These are phyloP conservation scores for Sistotremastrum suecicum DNA, from an alignment of 768 basidiomycete genomes.

Conservation along the genomic window DNA sequence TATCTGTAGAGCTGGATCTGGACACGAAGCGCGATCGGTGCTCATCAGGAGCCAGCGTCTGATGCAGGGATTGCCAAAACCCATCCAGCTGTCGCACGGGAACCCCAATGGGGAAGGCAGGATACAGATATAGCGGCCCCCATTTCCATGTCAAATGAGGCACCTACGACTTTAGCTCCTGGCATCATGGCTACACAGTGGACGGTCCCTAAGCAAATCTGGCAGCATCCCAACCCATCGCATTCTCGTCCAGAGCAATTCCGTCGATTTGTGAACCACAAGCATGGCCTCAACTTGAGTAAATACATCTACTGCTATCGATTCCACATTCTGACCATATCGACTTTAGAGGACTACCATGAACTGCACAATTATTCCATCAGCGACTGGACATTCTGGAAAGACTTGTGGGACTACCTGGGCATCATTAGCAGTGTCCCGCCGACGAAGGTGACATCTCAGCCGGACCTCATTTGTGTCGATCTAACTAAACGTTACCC, in stretches of 20 bases:
- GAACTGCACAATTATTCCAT: constrained; percentile 60
- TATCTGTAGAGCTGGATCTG: too few species aligned
- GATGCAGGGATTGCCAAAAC: too few species aligned
- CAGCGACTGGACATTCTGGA: constrained; percentile 51
- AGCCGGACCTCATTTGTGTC: not conserved
- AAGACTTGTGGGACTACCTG: constrained; percentile 53
- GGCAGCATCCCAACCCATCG: constrained; percentile 33
- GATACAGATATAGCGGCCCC: too few species aligned
- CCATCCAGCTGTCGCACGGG: too few species aligned
- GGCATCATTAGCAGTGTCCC: constrained; percentile 48
- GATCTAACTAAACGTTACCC: not conserved
- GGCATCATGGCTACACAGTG: too few species aligned
- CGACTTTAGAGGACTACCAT: constrained; percentile 39
- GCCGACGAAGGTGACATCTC: constrained; percentile 29
- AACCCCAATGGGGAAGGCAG: too few species aligned
- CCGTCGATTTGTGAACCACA: constrained; percentile 46
- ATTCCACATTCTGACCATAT: not conserved
- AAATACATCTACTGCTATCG: constrained; percentile 5
- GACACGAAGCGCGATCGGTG: too few species aligned
- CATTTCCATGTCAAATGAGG: too few species aligned
- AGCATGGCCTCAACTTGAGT: constrained; percentile 44
- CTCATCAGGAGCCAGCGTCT: too few species aligned
- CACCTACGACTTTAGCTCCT: too few species aligned
- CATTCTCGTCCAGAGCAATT: constrained; percentile 36
- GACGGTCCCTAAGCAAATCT: constrained; percentile 24